Base-by-base conservation (phyloP, 2,329 filamentous ascomycete species). In the Talaromyces funiculosus region DNA sequence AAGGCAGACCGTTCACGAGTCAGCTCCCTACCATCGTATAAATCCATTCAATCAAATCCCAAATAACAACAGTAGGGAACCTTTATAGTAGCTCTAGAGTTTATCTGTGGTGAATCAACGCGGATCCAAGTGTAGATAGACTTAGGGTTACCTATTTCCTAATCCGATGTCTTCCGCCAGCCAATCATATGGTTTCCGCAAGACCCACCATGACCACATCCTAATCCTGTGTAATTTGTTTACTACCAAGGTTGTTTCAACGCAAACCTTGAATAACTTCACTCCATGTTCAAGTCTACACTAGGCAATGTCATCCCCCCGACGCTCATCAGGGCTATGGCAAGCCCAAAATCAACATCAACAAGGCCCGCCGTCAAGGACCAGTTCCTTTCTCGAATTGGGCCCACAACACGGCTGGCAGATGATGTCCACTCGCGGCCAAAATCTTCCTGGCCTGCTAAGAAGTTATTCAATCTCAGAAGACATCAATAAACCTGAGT, bases 401-500 rank as follows among this genome's bases (percentile, higher is more conserved):
- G 33, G 67, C n/a, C 68, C 73, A n/a, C 70, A 75, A 43, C 67
- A 69, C 0, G 69, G 72, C 49, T 65, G 66, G n/a, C 70, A 72
- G 40, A 69, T 75, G 33, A 65, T 76, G 14, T 72, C 73, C 7
- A 75, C 75, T 1, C 70, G 75, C 10, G 74, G 75, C n/a, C 74
- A 77, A 59, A 71, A 68, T 33, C 64, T 77, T 14, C 68, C 71
- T 3, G 66, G 65, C 1, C 62, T 76, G 7, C 64, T 77, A 24
- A 67, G 71, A 22, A 64, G 67, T 22, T 59, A 61, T 38, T 63
- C 62, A 8, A 18, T 45, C 9, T 57, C 60, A 1, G 51, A 59
- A 4, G 31, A 57, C 51, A 26, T 29, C 22, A 53, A 33, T 4
- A 53, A 43, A 29, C n/a, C 42, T 12, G 29, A 49, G 2, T 18